These are phyloP conservation scores for Yamadazyma mexicana DNA, from an alignment of 1,139 yeast genomes.

Conservation along the genomic window DNA sequence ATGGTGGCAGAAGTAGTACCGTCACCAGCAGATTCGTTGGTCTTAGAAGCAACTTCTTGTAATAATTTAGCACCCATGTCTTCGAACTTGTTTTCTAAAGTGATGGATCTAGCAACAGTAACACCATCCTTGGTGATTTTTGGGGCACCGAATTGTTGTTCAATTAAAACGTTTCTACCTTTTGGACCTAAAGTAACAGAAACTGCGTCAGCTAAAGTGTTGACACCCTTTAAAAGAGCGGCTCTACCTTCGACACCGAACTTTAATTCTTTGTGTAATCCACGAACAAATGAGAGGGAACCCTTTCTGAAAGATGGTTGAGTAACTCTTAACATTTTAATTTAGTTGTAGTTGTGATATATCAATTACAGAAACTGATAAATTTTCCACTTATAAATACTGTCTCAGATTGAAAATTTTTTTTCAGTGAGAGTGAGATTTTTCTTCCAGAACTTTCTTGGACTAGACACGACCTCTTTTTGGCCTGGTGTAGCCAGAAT, in stretches of 20 bases:
- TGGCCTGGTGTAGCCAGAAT: no score
- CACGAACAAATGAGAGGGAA: conserved; percentile 45
- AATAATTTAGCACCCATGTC: conserved; percentile 94
- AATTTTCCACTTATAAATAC: background rate
- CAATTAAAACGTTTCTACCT: conserved; percentile 96
- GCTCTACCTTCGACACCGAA: conserved; percentile 99
- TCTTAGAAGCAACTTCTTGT: conserved; percentile 98
- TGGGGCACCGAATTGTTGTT: conserved; percentile 96
- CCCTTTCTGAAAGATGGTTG: conserved; percentile 48
- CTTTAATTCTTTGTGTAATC: conserved; percentile 89
- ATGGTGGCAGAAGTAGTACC: conserved; percentile 99
- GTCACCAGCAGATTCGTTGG: conserved; percentile 98
- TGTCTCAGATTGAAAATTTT: conserved; percentile 15
- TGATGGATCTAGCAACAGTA: conserved; percentile 90
- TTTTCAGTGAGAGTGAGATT: conserved; percentile 13
- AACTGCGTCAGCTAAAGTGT: conserved; percentile 94
- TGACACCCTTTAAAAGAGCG: conserved; percentile 92
- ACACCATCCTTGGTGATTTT: conserved; percentile 99
- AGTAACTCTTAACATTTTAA: conserved; percentile 55
- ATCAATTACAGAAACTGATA: background rate
- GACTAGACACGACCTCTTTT: conserved; percentile 5
- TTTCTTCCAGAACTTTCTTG: conserved; percentile 18
- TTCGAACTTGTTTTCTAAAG: conserved; percentile 89
- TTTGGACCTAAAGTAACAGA: conserved; percentile 97
- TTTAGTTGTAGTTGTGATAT: background rate